Evolutionary conservation across 441 rosid genomes (phyloP).

Genomic region (Pelargonium fulgidum): DNA sequence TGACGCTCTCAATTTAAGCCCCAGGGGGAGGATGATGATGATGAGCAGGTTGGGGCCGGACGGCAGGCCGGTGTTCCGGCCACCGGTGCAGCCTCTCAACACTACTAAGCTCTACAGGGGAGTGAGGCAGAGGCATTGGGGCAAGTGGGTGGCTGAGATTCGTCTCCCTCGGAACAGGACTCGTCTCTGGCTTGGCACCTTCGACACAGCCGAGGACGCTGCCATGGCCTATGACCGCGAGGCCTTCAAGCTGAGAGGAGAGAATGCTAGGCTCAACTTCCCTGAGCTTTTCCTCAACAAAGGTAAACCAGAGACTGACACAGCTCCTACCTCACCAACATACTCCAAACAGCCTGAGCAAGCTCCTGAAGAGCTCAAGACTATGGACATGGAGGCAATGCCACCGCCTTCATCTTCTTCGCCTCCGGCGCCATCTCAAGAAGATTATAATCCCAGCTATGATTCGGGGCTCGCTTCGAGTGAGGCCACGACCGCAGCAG

Average conservation of each 20-base stretch:
- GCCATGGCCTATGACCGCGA: constrained; percentile 21
- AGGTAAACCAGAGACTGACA: not conserved
- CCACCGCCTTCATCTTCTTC: too few relatives aligned
- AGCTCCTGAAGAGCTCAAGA: constrained; percentile 28
- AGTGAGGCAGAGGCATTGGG: constrained; percentile 5
- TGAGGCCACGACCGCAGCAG: constrained; percentile 26
- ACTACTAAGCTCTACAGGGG: not conserved
- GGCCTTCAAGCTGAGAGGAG: constrained; percentile 20
- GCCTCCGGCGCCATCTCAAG: constrained; percentile 18
- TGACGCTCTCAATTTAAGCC: constrained; percentile 4
- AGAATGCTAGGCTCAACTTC: constrained; percentile 18
- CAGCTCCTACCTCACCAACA: too few relatives aligned
- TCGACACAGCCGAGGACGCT: constrained; percentile 18
- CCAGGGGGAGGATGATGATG: constrained; percentile 2
- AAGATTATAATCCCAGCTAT: constrained; percentile 25
- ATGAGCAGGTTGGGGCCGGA: constrained; percentile 29
- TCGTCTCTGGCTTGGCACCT: constrained; percentile 18
- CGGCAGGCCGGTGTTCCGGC: not conserved
- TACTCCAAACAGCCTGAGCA: constrained; percentile 11
- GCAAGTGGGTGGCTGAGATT: not conserved
- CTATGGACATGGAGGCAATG: constrained; percentile 18
- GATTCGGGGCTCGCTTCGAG: constrained; percentile 34
- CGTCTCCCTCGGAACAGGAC: constrained; percentile 1
- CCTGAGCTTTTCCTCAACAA: constrained; percentile 15
- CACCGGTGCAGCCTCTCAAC: not conserved